These are phyloP conservation scores for Nicotiana tomentosiformis DNA, from an alignment of 257 asterid genomes.

Conservation along the genomic window DNA sequence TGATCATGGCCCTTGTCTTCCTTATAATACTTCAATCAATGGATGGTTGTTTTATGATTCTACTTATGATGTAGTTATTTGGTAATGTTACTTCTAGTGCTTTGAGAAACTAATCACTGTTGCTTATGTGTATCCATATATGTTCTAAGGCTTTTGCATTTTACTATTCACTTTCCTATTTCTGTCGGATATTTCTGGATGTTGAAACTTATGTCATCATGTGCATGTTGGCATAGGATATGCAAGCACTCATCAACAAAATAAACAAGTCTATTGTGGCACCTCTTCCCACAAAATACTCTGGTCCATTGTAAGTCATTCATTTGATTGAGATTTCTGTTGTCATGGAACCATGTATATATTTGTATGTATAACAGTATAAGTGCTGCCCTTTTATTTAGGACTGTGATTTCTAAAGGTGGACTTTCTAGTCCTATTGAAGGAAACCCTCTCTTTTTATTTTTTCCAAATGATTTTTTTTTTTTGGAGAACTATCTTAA, in stretches of 20 bases:
- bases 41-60: not conserved
- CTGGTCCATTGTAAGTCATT: constrained; percentile 71
- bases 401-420: constrained; percentile 1
- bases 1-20: not conserved
- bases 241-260: constrained; percentile 89
- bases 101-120: not conserved
- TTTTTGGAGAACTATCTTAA: constrained; percentile 2
- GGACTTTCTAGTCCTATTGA: not conserved
- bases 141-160: not conserved
- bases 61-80: constrained; percentile 1
- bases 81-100: not conserved
- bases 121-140: not conserved
- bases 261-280: constrained; percentile 86
- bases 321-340: not conserved
- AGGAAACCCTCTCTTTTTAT: not conserved
- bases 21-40: not conserved
- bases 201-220: constrained; percentile 14
- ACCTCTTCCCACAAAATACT: constrained; percentile 74
- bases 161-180: constrained; percentile 9
- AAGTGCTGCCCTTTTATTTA: not conserved
- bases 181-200: constrained; percentile 12
- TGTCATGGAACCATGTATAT: not conserved
- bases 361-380: not conserved
- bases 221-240: constrained; percentile 49
- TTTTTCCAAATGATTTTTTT: not conserved